Evolutionary conservation across 106 monocot species (phyloP).

Genomic region (Alisma plantagoaquatica): DNA sequence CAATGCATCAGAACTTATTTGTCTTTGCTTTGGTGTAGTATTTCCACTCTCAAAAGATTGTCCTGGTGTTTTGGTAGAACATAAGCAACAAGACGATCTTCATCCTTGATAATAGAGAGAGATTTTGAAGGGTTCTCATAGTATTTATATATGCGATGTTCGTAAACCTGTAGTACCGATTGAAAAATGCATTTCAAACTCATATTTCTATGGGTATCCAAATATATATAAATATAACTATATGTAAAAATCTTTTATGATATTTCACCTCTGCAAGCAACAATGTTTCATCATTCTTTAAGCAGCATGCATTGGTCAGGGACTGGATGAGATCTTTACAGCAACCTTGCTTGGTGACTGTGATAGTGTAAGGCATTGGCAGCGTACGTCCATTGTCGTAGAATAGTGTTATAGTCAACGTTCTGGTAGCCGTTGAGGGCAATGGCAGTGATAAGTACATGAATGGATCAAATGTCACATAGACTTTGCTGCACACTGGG

Average conservation of each 20-base stretch:
- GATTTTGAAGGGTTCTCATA: slow-evolving; percentile 68
- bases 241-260: not conserved
- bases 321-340: slow-evolving; percentile 60
- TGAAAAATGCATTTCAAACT: not conserved
- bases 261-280: slow-evolving; percentile 63
- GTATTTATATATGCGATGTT: slow-evolving; percentile 53
- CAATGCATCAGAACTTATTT: no score
- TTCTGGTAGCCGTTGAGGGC: slow-evolving; percentile 57
- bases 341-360: slow-evolving; percentile 57
- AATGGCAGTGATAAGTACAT: slow-evolving; percentile 90
- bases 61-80: no score
- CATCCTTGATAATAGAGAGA: slow-evolving; percentile 80
- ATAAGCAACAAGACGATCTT: slow-evolving; percentile 65
- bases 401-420: slow-evolving; percentile 72
- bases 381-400: slow-evolving; percentile 45
- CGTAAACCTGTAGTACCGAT: slow-evolving; percentile 40
- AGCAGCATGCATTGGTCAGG: slow-evolving; percentile 51
- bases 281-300: slow-evolving; percentile 58
- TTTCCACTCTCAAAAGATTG: no score
- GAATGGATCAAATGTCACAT: slow-evolving; percentile 91
- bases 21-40: no score
- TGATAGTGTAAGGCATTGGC: slow-evolving; percentile 47
- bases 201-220: no score
- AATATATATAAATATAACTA: not conserved
- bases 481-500: slow-evolving; percentile 77